Conservation (phyloP, 345 rosid genomes). For the Chamaenerion angustifolium region DNA sequence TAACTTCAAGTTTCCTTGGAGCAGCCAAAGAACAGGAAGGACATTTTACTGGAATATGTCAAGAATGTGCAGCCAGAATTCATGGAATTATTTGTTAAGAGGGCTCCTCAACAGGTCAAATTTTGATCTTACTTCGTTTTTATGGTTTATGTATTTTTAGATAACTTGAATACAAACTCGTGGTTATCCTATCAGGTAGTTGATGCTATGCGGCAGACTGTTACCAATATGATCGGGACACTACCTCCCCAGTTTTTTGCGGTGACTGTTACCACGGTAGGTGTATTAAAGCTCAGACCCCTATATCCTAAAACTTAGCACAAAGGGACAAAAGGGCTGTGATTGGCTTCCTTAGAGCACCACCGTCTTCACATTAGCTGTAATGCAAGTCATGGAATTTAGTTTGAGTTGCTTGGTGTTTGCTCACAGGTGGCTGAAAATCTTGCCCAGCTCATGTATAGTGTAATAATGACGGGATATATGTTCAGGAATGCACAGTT, state of each 20-base stretch:
- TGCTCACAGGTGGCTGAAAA: slow-evolving; percentile 83
- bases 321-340: no score
- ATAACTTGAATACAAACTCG: not conserved
- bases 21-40: slow-evolving; percentile 63
- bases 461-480: slow-evolving; percentile 94
- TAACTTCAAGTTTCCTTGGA: slow-evolving; percentile 3
- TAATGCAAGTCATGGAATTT: no score
- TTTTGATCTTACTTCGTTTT: not conserved
- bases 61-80: slow-evolving; percentile 93
- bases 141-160: not conserved
- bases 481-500: slow-evolving; percentile 89
- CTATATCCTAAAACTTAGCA: no score
- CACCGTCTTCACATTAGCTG: no score
- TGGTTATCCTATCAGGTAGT: slow-evolving; percentile 40
- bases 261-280: slow-evolving; percentile 69
- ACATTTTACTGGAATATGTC: slow-evolving; percentile 79
- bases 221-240: slow-evolving; percentile 91
- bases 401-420: slow-evolving; percentile 1
- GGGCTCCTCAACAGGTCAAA: slow-evolving; percentile 73
- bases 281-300: slow-evolving; percentile 10
- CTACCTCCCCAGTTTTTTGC: slow-evolving; percentile 86
- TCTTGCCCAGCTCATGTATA: slow-evolving; percentile 95
- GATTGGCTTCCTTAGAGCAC: no score
- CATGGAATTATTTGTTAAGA: slow-evolving; percentile 78
- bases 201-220: slow-evolving; percentile 94